Evolutionary conservation across 768 basidiomycete species (phyloP), one percentile per base, ranked within the genome.

Genomic region (Boletus huronensis): DNA sequence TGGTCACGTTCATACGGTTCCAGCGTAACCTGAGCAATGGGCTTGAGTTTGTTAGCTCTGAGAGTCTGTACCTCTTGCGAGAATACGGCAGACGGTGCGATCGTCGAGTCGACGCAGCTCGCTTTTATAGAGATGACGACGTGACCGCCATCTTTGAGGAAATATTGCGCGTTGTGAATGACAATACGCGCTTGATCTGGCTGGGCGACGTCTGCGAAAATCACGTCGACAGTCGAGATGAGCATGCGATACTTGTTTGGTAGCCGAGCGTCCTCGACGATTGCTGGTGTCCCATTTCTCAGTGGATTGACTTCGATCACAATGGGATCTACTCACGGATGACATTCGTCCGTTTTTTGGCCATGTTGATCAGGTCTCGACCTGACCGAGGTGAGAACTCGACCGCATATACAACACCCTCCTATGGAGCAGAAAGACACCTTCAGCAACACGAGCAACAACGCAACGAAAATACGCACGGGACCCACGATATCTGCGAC

Each of bases 101-200:
- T 82, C n/a, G 95, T 98, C 40, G 93, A 98, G 73, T 99, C 97
- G 71, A 99, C 89, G 79, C 97, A 99, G 65, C 90, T 93, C 29
- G 97, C 97, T 78, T 99, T 99, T 82, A 99, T 97, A 51, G 96
- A 98, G 59, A 99, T 93, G 64, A 99, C 85, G 63, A 83, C 78
- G 64, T 97, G 92, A 2, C 97, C 97, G 29, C 82, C 83, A 71
- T 95, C 88, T 73, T 96, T 98, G 51, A 99, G 81, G 87, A 99
- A 99, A 71, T 87, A 85, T 63, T 97, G 86, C 0, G 96, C 92
- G 72, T 99, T 98, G 72, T 85, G 82, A 38, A 83, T 80, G 58
- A 98, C 92, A 66, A 98, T 98, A 78, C 95, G 93, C 3, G 95
- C 95, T 75, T 99, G 97, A 74, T 99, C 95, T 41, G 96, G 96